These are phyloP conservation scores for Kazachstania martiniae DNA, from an alignment of 805 yeast genomes.

Conservation along the genomic window DNA sequence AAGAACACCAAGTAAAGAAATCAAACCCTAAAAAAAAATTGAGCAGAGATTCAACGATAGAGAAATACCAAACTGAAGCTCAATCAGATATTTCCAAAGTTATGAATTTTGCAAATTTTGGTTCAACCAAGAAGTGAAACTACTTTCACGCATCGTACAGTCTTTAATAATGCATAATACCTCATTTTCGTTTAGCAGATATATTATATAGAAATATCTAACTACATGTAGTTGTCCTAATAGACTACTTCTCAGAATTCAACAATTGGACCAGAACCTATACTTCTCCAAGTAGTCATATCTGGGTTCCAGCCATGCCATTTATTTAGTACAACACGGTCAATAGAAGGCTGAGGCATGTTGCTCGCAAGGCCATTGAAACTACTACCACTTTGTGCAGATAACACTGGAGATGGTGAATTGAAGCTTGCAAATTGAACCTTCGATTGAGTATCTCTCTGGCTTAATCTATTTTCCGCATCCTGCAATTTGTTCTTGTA, in stretches of 20 bases:
- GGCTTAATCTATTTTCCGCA: constrained; percentile 3
- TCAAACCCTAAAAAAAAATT: constrained; percentile 31
- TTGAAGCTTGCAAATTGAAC: constrained; percentile 11
- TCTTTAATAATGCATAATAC: not conserved
- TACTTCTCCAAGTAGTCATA: constrained; percentile 71
- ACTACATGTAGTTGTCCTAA: not conserved
- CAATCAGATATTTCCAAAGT: constrained; percentile 19
- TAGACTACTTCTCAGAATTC: too few species aligned
- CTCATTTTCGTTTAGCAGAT: not conserved
- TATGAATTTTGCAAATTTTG: constrained; percentile 57
- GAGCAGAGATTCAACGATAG: constrained; percentile 1
- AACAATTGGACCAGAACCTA: constrained; percentile 53
- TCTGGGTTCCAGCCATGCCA: constrained; percentile 86
- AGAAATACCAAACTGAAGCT: constrained; percentile 21
- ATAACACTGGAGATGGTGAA: constrained; percentile 7
- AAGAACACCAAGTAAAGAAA: constrained; percentile 27
- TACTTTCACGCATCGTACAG: not conserved
- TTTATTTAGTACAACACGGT: constrained; percentile 47
- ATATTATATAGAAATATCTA: constrained; percentile 3
- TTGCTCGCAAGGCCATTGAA: not conserved
- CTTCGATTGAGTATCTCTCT: constrained; percentile 1
- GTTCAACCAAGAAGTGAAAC: constrained; percentile 32
- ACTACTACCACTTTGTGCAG: not conserved
- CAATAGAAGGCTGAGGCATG: constrained; percentile 15
- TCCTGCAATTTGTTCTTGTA: constrained; percentile 18